Evolutionary conservation across 768 basidiomycete species (phyloP), one percentile per base, ranked within the genome.

Genomic region (Panaeolus papilionaceus): DNA sequence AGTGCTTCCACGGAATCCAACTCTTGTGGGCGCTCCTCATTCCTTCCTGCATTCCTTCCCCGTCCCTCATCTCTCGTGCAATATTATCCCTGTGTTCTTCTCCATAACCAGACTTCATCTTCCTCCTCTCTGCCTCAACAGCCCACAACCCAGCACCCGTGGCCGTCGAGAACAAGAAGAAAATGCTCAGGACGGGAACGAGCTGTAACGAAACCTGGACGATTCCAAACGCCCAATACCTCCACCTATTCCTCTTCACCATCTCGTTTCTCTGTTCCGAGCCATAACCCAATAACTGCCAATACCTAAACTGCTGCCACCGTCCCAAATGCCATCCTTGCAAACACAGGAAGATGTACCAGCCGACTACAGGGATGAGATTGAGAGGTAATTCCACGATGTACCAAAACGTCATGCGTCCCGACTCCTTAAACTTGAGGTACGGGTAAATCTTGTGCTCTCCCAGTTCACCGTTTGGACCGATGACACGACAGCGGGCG

Each of bases 181-280:
- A 58, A 58, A 58, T 58, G 33, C 54, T 58, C 28, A 58, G 16
- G 8, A 58, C 54, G 6, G 54, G 54, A 8, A 58, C 54, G 4
- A 58, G 3, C 28, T 58, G 54, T 28, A 58, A 58, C 12, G 54
- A 58, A 2, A 58, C 54, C 12, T 58, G 54, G 12, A 58, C 54
- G 10, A 58, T 58, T 16, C 54, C 54, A 58, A 58, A 58, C 28
- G 54, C 14, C 54, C 54, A 58, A 12, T 58, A 58, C 14, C 54
- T 58, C 54, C 54, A 58, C 28, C 54, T 58, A 58, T 58, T 58
- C 54, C 54, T 33, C n/a, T 33, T 58, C 28, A 58, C 54, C 54
- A 58, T 58, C 54, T 58, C 54, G 11, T 58, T 58, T 12, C 54
- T 28, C 28, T 58, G 28, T 14, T 58, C 4, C 4, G 54, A 28